Conservation (phyloP, 352 stramenopile genomes). For the Phytophthora tubulina region DNA sequence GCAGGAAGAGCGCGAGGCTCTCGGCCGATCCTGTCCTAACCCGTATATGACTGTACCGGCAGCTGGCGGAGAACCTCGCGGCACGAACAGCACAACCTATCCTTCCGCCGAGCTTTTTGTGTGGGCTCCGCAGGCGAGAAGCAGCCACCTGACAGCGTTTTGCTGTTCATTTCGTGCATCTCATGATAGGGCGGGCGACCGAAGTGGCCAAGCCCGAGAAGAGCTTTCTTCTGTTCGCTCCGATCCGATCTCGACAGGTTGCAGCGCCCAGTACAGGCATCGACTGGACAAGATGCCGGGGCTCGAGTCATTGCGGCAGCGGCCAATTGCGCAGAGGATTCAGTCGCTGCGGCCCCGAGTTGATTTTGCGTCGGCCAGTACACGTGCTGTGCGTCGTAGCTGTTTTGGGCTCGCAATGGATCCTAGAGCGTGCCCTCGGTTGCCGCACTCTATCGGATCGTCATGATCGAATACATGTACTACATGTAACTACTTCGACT, state of each 20-base stretch:
- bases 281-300: neutral
- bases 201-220: conserved; percentile 3
- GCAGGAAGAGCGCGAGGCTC: conserved; percentile 1
- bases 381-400: too few species aligned
- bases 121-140: neutral
- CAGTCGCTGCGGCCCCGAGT: neutral
- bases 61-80: conserved; percentile 22
- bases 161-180: conserved; percentile 33
- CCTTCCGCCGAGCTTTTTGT: conserved; percentile 13
- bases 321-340: neutral
- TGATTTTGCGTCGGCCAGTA: too few species aligned
- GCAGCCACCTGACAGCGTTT: neutral
- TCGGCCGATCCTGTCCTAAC: conserved; percentile 14
- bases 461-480: too few species aligned
- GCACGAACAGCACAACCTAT: conserved; percentile 41
- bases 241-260: conserved; percentile 10
- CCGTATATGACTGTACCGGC: conserved; percentile 14
- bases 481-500: too few species aligned
- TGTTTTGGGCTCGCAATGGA: too few species aligned
- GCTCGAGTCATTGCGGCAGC: neutral
- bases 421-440: too few species aligned
- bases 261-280: neutral
- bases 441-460: too few species aligned
- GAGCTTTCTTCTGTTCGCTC: conserved; percentile 26
- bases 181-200: conserved; percentile 34